Evolutionary conservation across 163 green algal genomes (phyloP), one percentile per base, ranked within the genome.

Genomic region (Chloromonas sp.): DNA sequence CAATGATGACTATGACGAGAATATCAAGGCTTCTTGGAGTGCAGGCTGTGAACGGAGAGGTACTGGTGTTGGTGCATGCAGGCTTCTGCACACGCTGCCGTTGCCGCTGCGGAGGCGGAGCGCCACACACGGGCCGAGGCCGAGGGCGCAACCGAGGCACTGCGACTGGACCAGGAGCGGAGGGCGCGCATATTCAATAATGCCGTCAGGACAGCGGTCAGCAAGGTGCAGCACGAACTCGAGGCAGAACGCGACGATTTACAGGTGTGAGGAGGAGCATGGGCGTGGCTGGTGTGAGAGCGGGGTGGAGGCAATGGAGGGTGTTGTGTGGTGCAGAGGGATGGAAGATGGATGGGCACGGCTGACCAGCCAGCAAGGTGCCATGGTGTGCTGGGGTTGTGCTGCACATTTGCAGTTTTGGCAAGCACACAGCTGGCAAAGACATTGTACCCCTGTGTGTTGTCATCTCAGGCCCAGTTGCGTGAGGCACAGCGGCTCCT

Each of bases 101-200:
- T 89, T 5, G 84, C 88, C 1, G 88, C 88, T 57, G 88, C 86
- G 3, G 88, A 90, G 81, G 88, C 88, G 60, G 88, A 92, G 85
- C 84, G 88, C 74, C 86, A n/a, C 83, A 86, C 71, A 2, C 83
- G 88, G 2, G 88, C 88, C 0, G 86, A 92, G 84, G 88, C 86
- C 0, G 82, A 88, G 79, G 87, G 84, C 78, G 70, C 78, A 11
- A 88, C 81, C 57, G 87, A 90, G 85, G 83, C 78, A 14, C 81
- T 90, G 59, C 70, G 70, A 77, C 36, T 60, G 80, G 88, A 92
- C 83, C 79, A 81, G 70, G 86, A 92, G 86, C 86, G 88, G 15
- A 83, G 88, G 2, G 88, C 88, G 2, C 86, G 88, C 60, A 85
- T 91, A 82, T 91, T 91, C 88, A 89, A 91, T 84, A 91, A 91